Base-by-base conservation (phyloP, 192 early-diverging fungal species). In the Lobulomyces angularis region DNA sequence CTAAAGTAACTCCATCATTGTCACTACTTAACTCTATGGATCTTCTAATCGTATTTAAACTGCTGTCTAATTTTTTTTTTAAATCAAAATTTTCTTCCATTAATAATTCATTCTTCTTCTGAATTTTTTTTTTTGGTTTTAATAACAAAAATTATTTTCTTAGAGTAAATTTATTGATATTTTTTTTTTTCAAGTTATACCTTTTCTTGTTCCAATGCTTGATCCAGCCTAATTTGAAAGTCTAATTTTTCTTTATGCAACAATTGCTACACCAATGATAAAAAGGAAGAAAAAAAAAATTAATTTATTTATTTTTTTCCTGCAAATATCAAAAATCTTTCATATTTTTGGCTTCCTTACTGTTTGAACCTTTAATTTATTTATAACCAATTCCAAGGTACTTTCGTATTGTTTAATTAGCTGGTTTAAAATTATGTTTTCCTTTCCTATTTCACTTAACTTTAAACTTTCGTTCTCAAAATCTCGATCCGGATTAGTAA, bases 391-490 rank as follows among this genome's bases (percentile, higher is more conserved):
- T 36, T 71, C 65, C 6, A 71, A 45, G 2, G 69, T 66, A n/a
- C 62, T 41, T 48, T 71, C 69, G 46, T 70, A 71, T 37, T 71
- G 60, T 41, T 70, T 71, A 11, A 69, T 56, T 4, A 55, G 31
- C 29, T 69, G 59, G 30, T 54, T 55, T 14, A 71, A 47, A 8
- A 62, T 29, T 27, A 54, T 50, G 28, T 74, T 71, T 48, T 71
- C 69, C 30, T 52, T 53, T 28, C 59, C 56, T 34, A 71, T 37
- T 8, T 70, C 69, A n/a, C n/a, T n/a, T n/a, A n/a, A n/a, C n/a
- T n/a, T n/a, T n/a, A n/a, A n/a, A n/a, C n/a, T n/a, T n/a, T n/a
- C n/a, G n/a, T n/a, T n/a, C n/a, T n/a, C n/a, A n/a, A n/a, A n/a
- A n/a, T n/a, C n/a, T n/a, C n/a, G n/a, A n/a, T n/a, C n/a, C n/a